These are phyloP conservation scores for Boletus edulis DNA, from an alignment of 768 basidiomycete species.

Conservation along the genomic window DNA sequence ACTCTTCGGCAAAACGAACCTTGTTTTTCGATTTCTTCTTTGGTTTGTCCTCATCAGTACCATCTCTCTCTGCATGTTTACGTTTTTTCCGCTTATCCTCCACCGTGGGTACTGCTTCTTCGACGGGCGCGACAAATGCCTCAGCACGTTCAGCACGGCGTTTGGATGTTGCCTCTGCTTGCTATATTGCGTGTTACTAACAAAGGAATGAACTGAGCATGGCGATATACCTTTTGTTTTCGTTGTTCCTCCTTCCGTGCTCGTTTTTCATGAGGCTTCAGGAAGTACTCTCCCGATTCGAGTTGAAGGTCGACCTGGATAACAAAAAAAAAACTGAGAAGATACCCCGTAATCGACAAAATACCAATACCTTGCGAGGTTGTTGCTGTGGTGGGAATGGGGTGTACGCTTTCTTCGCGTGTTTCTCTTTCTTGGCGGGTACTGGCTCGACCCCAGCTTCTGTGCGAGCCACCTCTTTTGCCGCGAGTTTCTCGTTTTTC, in stretches of 20 bases:
- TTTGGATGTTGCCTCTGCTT: constrained; percentile 71
- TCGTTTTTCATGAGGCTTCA: constrained; percentile 87
- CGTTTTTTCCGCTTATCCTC: constrained; percentile 71
- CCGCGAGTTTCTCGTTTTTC: constrained; percentile 72
- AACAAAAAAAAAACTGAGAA: neutral
- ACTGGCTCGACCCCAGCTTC: constrained; percentile 60
- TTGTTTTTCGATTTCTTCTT: constrained; percentile 36
- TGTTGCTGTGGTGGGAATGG: constrained; percentile 96
- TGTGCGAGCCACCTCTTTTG: constrained; percentile 61
- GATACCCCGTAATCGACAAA: neutral
- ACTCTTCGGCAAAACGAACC: constrained; percentile 18
- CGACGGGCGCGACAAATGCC: constrained; percentile 85
- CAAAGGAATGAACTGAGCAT: neutral
- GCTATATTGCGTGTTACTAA: constrained; percentile 42
- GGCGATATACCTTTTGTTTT: constrained; percentile 57
- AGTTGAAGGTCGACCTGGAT: constrained; percentile 84
- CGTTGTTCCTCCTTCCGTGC: constrained; percentile 66
- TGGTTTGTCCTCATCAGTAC: constrained; percentile 36
- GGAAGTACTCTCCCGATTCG: constrained; percentile 97
- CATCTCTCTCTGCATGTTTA: constrained; percentile 41
- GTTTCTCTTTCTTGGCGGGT: constrained; percentile 42
- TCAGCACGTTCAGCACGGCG: constrained; percentile 80
- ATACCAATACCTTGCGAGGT: constrained; percentile 76
- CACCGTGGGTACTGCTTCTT: constrained; percentile 67
- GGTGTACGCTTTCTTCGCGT: constrained; percentile 91